These are phyloP conservation scores for Claviceps capensis DNA, from an alignment of 2,329 filamentous ascomycete genomes.

Conservation along the genomic window DNA sequence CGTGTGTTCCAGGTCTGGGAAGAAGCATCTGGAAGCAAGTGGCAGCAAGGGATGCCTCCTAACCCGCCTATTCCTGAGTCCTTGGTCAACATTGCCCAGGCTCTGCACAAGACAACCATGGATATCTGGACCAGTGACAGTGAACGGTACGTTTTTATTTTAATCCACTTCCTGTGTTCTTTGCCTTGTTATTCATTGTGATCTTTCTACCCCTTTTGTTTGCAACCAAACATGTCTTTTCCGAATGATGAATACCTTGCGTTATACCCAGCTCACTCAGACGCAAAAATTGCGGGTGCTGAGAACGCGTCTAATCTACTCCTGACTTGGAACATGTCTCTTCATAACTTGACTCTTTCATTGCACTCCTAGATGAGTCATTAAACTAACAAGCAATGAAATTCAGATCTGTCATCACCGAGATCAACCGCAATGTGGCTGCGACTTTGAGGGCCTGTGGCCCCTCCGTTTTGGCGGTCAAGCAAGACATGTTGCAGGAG, in stretches of 20 bases:
- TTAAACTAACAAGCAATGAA: background rate
- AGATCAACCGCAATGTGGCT: constrained; percentile 87
- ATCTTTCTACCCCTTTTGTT: constrained; percentile 2
- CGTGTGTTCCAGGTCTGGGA: constrained; percentile 83
- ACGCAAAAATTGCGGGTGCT: constrained; percentile 76
- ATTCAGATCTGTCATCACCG: constrained; percentile 68
- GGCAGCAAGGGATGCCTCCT: constrained; percentile 76
- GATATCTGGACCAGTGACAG: constrained; percentile 79
- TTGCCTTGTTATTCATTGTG: constrained; percentile 9
- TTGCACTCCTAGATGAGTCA: background rate
- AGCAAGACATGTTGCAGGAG: constrained; percentile 55
- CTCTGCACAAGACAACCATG: constrained; percentile 73
- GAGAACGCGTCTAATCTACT: constrained; percentile 54
- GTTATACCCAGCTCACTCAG: constrained; percentile 99
- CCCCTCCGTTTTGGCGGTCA: constrained; percentile 65
- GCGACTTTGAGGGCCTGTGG: constrained; percentile 85
- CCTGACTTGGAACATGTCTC: constrained; percentile 15
- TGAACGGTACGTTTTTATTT: constrained; percentile 62
- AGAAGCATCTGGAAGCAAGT: constrained; percentile 60
- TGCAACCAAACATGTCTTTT: background rate
- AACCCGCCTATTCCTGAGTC: constrained; percentile 67
- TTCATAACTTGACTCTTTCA: constrained; percentile 4
- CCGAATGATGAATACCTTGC: constrained; percentile 72
- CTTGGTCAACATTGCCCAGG: constrained; percentile 71
- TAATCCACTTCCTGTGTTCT: constrained; percentile 1